Conservation (phyloP, 2,329 filamentous ascomycete species). For the Seiridium unicorne region DNA sequence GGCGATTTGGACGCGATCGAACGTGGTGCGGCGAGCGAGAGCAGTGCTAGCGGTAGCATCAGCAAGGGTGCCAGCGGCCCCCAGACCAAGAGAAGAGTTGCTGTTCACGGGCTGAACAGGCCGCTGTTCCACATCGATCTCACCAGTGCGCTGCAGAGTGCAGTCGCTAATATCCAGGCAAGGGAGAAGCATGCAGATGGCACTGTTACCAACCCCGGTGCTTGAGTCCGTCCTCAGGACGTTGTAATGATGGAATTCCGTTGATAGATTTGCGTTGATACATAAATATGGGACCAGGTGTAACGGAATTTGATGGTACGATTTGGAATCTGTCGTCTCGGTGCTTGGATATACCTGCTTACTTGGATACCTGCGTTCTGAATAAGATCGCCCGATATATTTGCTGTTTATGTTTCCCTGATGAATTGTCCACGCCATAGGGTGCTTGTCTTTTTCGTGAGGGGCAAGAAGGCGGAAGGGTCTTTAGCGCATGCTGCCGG, state of each 20-base stretch:
- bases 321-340: neutral
- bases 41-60: slow-evolving; percentile 19
- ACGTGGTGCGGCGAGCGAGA: slow-evolving; percentile 16
- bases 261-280: too few species aligned
- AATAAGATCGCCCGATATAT: neutral
- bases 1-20: slow-evolving; percentile 24
- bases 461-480: too few species aligned
- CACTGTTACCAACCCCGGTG: slow-evolving; percentile 4
- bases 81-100: slow-evolving; percentile 49
- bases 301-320: neutral
- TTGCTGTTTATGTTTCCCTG: too few species aligned
- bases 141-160: slow-evolving; percentile 83
- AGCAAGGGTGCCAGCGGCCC: slow-evolving; percentile 17
- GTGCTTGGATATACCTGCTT: neutral
- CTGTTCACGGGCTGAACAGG: slow-evolving; percentile 82
- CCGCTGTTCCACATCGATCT: slow-evolving; percentile 94
- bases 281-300: neutral
- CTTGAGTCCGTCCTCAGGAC: too few species aligned
- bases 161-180: slow-evolving; percentile 73
- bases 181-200: slow-evolving; percentile 31
- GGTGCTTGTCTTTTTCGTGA: too few species aligned
- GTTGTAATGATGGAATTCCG: too few species aligned
- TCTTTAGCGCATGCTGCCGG: too few species aligned
- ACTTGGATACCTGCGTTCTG: neutral
- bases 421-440: too few species aligned